phyloP scores from a whole-genome alignment of 2,329 filamentous ascomycete species.

The Raffaelea albimanens region DNA sequence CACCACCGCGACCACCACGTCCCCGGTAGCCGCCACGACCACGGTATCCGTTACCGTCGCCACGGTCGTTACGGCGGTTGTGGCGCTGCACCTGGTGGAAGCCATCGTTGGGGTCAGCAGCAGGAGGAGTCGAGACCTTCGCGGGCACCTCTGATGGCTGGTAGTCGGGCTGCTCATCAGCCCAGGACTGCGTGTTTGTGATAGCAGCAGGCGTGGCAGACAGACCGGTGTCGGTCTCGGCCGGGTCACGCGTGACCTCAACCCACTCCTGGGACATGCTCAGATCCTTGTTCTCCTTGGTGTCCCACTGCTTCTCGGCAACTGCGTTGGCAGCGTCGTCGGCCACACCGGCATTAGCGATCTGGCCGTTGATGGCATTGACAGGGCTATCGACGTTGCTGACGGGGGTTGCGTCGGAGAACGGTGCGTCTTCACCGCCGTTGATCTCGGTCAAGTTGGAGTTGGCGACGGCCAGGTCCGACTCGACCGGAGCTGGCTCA shows the following conservation, averaged over 20 bases:
- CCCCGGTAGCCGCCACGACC: constrained; percentile 42
- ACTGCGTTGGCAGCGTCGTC: constrained; percentile 50
- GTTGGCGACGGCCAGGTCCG: constrained; percentile 59
- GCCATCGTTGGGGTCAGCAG: constrained; percentile 46
- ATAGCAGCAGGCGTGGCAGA: constrained; percentile 49
- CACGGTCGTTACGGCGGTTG: constrained; percentile 45
- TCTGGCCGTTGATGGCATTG: constrained; percentile 16
- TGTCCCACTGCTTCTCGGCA: constrained; percentile 58
- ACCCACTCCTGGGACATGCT: constrained; percentile 61
- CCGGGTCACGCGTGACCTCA: constrained; percentile 59
- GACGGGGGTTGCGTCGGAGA: background rate
- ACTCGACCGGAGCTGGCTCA: constrained; percentile 24
- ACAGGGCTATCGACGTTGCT: constrained; percentile 11
- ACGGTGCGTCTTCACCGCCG: constrained; percentile 15
- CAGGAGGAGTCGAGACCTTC: constrained; percentile 21
- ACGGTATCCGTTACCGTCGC: constrained; percentile 36
- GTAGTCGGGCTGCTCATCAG: constrained; percentile 68
- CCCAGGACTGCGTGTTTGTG: constrained; percentile 61
- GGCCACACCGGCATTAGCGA: constrained; percentile 39
- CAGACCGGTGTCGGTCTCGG: constrained; percentile 62
- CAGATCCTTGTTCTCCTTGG: constrained; percentile 26
- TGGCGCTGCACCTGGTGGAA: constrained; percentile 62
- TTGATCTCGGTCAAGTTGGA: constrained; percentile 61
- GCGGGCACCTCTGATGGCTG: constrained; percentile 26
- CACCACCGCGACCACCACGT: constrained; percentile 32